These are phyloP conservation scores for Leptographium galeiforme DNA, from an alignment of 2,329 filamentous ascomycete genomes.

Conservation along the genomic window DNA sequence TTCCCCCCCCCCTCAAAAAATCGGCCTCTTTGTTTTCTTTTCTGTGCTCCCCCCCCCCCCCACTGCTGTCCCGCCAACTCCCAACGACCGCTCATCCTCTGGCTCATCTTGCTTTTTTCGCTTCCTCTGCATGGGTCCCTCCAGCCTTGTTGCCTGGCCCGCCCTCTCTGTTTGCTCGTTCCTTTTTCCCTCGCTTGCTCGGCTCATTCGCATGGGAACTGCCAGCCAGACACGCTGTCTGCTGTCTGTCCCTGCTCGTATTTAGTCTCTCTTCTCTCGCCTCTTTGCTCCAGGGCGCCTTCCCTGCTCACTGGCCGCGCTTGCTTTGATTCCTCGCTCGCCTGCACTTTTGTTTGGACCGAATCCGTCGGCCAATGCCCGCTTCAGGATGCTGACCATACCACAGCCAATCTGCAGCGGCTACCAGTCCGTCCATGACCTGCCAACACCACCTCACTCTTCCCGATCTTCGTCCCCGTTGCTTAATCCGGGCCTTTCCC, in stretches of 20 bases:
- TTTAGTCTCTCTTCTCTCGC: neutral
- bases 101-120: slow-evolving; percentile 12
- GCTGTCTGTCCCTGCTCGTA: too few relatives aligned
- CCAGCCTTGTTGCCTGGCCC: neutral
- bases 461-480: slow-evolving; percentile 42
- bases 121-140: slow-evolving; percentile 6
- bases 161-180: too few relatives aligned
- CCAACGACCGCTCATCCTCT: slow-evolving; percentile 5
- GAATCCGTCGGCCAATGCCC: slow-evolving; percentile 10
- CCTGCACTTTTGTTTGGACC: neutral
- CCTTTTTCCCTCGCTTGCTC: too few relatives aligned
- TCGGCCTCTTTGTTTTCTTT: slow-evolving; percentile 6
- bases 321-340: neutral
- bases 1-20: slow-evolving; percentile 14
- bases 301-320: neutral
- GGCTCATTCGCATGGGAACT: too few relatives aligned
- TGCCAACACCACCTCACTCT: slow-evolving; percentile 43
- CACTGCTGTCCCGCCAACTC: neutral
- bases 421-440: slow-evolving; percentile 48
- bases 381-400: slow-evolving; percentile 45
- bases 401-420: slow-evolving; percentile 46
- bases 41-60: neutral
- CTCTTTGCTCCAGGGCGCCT: neutral
- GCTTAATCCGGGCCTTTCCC: slow-evolving; percentile 31
- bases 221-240: too few relatives aligned